Evolutionary conservation across 208 protist genomes (phyloP).

Genomic region (Leptomonas seymouri): DNA sequence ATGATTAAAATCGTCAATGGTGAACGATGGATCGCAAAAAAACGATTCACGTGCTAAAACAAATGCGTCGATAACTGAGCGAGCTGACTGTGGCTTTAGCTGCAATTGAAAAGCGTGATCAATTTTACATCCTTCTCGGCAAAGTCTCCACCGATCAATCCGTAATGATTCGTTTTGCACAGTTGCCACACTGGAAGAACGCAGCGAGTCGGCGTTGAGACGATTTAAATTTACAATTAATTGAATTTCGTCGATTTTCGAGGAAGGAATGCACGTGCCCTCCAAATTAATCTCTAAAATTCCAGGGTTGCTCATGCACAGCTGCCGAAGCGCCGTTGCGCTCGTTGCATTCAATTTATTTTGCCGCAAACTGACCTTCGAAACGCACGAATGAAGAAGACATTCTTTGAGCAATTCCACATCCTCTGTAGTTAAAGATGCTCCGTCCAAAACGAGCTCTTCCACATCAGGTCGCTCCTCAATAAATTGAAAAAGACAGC

Average conservation of each 20-base stretch:
- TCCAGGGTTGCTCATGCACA: slow-evolving; percentile 38
- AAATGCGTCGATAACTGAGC: slow-evolving; percentile 21
- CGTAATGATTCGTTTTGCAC: slow-evolving; percentile 11
- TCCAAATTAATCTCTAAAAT: slow-evolving; percentile 41
- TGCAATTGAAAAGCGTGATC: neutral
- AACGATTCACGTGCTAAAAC: slow-evolving; percentile 8
- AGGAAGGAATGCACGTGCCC: slow-evolving; percentile 38
- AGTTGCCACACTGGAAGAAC: neutral
- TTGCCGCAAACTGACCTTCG: slow-evolving; percentile 40
- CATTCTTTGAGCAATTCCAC: slow-evolving; percentile 35
- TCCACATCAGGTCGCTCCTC: slow-evolving; percentile 53
- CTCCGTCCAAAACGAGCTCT: slow-evolving; percentile 53
- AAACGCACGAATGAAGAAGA: slow-evolving; percentile 44
- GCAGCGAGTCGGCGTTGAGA: slow-evolving; percentile 23
- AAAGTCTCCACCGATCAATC: slow-evolving; percentile 22
- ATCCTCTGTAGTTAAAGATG: slow-evolving; percentile 30
- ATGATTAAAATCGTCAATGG: slow-evolving; percentile 5
- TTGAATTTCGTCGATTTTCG: slow-evolving; percentile 38
- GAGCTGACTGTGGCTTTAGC: neutral
- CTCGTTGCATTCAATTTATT: slow-evolving; percentile 37
- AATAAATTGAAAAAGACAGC: slow-evolving; percentile 39
- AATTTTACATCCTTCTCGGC: neutral
- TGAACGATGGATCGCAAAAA: slow-evolving; percentile 25
- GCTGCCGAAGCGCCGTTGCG: slow-evolving; percentile 36
- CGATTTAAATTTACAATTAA: slow-evolving; percentile 53